Evolutionary conservation across 2,329 filamentous ascomycete genomes (phyloP).

Genomic region (Scytalidium lignicola): DNA sequence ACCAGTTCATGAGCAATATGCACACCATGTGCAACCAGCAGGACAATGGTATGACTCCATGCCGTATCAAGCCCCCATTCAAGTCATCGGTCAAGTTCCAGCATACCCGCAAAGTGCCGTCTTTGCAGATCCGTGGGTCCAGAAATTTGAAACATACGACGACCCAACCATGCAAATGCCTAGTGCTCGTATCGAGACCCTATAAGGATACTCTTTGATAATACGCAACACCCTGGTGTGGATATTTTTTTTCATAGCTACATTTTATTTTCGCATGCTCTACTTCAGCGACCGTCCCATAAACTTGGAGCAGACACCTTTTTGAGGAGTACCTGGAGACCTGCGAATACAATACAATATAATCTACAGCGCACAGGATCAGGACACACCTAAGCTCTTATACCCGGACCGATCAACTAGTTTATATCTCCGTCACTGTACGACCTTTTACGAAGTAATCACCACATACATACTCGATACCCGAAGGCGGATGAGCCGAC

Average conservation of each 20-base stretch:
- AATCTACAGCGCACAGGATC: no score
- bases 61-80: slow-evolving; percentile 52
- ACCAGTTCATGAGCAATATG: slow-evolving; percentile 31
- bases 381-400: no score
- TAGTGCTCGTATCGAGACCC: slow-evolving; percentile 50
- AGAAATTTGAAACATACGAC: slow-evolving; percentile 50
- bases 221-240: no score
- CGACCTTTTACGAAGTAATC: not conserved
- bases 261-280: no score
- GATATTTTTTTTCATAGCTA: no score
- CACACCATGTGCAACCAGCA: slow-evolving; percentile 15
- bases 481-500: not conserved
- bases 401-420: no score
- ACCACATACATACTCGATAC: not conserved
- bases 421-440: not conserved
- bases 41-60: slow-evolving; percentile 48
- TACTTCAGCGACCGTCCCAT: no score
- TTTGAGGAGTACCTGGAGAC: no score
- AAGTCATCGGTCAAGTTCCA: slow-evolving; percentile 49
- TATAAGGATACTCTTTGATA: slow-evolving; percentile 30
- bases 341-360: no score
- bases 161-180: slow-evolving; percentile 55
- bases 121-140: slow-evolving; percentile 48
- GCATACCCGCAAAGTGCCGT: slow-evolving; percentile 43
- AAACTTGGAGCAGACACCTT: no score